Evolutionary conservation across 1,284 basidiomycete genomes (phyloP), one percentile per base, ranked within the genome.

Genomic region (Trichosporon coremiiforme): DNA sequence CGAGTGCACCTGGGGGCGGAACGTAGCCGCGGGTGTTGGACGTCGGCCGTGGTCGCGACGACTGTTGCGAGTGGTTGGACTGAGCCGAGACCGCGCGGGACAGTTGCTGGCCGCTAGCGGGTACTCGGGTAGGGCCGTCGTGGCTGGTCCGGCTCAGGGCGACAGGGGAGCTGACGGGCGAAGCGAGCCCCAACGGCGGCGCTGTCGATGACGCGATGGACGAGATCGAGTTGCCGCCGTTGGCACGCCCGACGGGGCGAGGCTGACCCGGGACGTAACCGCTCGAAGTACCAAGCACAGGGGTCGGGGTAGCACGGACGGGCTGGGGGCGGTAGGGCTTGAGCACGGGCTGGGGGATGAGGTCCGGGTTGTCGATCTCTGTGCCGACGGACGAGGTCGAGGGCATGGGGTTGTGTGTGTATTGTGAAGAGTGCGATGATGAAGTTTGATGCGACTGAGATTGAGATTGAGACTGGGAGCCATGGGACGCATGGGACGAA

Each of bases 211-310:
- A 68, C 1, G 57, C 29, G n/a, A 64, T 45, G 17, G 71, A 68
- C 10, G 71, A 68, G 25, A 65, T 29, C 20, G 64, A 67, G 15
- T 38, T 38, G 47, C 65, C n/a, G 65, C 53, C 31, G 68, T 41
- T 47, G 55, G 66, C 41, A 67, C 9, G 73, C 70, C 81, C 73
- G 25, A 82, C 75, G 1, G 81, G 81, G 22, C 81, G 73, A 2
- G 78, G 79, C 64, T 81, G 80, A 47, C 81, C 81, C 4, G 81
- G 81, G 1, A 80, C 74, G 66, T 82, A 82, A 1, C 38, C 25
- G 20, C 22, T 68, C 12, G 65, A 53, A 5, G 31, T 20, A 9
- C 57, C 60, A 8, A 68, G 29, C 4, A 68, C 68, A 0, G 73
- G 68, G 0, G 77, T 72, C 2, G 78, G 77, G 10, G 74, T 76